Base-by-base conservation (phyloP, 2,329 filamentous ascomycete genomes). In the Cercospora sp. region DNA sequence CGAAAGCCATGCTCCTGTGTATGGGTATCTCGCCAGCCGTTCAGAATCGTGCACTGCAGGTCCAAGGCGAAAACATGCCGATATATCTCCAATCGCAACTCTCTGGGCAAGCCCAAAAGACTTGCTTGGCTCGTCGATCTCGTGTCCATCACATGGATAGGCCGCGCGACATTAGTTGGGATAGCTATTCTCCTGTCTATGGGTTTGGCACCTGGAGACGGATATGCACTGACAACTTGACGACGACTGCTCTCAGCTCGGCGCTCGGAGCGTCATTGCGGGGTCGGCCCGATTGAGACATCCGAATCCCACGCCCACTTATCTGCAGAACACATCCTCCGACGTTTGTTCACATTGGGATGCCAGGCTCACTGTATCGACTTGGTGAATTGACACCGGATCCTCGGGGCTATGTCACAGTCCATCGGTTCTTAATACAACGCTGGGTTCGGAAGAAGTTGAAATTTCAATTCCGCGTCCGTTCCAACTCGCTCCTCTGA, bases 1-100 rank as follows among this genome's bases (percentile, higher is more conserved):
- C 80, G 79, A 75, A 83, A 85, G 48, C 83, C 84, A 51, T 69
- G 39, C 36, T 66, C 33, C 12, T 42, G 30, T 30, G 60, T 69
- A 33, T 68, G 67, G 7, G 51, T 69, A 42, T 68, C 63, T 42
- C 51, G 62, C 67, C 67, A 68, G 18, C 53, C 58, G 20, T 64
- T 36, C 36, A 70, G 28, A 9, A 67, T 55, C 8, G 59, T 65
- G 51, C 60, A 66, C 13, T 61, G 23, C 13, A 72, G 60, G 48
- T 72, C 66, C n/a, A 67, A 31, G 12, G 58, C 60, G 62, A 69
- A 70, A 16, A 72, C 51, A 42, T 68, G 42, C 33, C 68, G 51
- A 30, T 70, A 72, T 57, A 72, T 67, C 28, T 70, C 33, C 39
- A 70, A 64, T 12, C 70, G 63, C 20, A 72, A 61, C 55, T 72